A percentile compares a stretch with the other conserved stretches of the same genome.
Conservation (phyloP, 2,329 filamentous ascomycete species). For the Ceratocystis papillata region DNA sequence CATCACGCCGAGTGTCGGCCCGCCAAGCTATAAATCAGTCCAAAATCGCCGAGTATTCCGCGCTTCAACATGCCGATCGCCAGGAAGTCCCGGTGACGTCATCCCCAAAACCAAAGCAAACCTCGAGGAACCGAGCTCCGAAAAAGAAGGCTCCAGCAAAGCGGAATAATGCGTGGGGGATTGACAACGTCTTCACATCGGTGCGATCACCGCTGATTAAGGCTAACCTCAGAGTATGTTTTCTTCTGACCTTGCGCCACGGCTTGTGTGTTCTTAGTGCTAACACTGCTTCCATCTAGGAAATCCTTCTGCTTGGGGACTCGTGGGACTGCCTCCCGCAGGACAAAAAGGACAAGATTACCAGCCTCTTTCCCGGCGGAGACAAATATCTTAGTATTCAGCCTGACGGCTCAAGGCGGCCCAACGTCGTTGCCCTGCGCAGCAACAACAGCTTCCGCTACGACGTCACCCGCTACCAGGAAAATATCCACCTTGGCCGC, state of each 20-base stretch:
- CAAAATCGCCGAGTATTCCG: background rate
- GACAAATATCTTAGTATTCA: conserved; percentile 32
- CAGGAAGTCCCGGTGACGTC: background rate
- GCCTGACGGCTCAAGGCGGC: conserved; percentile 33
- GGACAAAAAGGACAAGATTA: conserved; percentile 8
- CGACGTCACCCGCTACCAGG: conserved; percentile 38
- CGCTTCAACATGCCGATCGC: background rate
- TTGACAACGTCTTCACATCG: conserved; percentile 15
- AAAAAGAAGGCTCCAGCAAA: background rate
- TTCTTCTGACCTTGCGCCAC: background rate
- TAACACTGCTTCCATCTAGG: conserved; percentile 7
- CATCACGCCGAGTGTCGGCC: background rate
- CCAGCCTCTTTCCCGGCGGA: conserved; percentile 16
- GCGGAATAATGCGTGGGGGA: conserved; percentile 18
- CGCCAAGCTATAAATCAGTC: background rate
- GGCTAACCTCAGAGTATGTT: conserved; percentile 20
- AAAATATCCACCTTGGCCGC: conserved; percentile 38
- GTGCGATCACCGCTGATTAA: conserved; percentile 19
- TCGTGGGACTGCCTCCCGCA: conserved; percentile 18
- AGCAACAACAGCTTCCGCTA: conserved; percentile 41
- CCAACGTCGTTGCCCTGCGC: conserved; percentile 36
- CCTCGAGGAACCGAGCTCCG: background rate
- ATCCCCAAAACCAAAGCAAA: background rate
- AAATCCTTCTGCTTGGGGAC: conserved; percentile 17
- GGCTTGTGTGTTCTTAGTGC: background rate